phyloP scores from a whole-genome alignment of 441 rosid species.

The Gossypium gossypioides region DNA sequence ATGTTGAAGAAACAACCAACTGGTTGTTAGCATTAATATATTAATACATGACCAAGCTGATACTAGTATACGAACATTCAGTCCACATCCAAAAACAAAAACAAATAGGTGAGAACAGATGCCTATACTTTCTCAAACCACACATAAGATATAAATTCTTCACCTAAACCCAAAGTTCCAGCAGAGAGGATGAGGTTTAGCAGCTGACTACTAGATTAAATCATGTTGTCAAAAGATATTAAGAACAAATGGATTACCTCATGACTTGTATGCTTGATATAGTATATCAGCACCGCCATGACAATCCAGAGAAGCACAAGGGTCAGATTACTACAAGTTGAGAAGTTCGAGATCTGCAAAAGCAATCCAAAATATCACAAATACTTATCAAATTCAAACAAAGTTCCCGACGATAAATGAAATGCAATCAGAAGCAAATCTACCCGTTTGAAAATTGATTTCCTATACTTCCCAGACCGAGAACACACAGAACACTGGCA shows the following conservation, averaged over 20 bases:
- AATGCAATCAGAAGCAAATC: not conserved
- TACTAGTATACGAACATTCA: not conserved
- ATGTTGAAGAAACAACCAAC: not conserved
- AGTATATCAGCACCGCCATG: slow-evolving; percentile 76
- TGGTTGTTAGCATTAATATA: not conserved
- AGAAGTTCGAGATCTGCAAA: slow-evolving; percentile 81
- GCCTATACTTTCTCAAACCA: not conserved
- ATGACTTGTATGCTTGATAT: slow-evolving; percentile 73
- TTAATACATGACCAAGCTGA: not conserved
- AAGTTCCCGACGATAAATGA: not conserved
- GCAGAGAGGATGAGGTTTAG: not conserved
- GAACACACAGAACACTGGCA: slow-evolving; percentile 75
- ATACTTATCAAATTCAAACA: slow-evolving; percentile 2
- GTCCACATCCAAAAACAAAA: not conserved
- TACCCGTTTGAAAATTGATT: slow-evolving; percentile 71
- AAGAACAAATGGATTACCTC: slow-evolving; percentile 38
- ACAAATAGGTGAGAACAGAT: not conserved
- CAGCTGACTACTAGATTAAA: not conserved
- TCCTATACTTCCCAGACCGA: slow-evolving; percentile 75
- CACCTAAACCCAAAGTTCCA: not conserved
- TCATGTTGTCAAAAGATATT: not conserved
- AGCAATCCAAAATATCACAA: not conserved
- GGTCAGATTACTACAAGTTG: slow-evolving; percentile 85
- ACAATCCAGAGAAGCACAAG: slow-evolving; percentile 72
- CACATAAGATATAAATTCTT: not conserved